These are phyloP conservation scores for Alliaria petiolata DNA, from an alignment of 345 rosid genomes.

Conservation along the genomic window DNA sequence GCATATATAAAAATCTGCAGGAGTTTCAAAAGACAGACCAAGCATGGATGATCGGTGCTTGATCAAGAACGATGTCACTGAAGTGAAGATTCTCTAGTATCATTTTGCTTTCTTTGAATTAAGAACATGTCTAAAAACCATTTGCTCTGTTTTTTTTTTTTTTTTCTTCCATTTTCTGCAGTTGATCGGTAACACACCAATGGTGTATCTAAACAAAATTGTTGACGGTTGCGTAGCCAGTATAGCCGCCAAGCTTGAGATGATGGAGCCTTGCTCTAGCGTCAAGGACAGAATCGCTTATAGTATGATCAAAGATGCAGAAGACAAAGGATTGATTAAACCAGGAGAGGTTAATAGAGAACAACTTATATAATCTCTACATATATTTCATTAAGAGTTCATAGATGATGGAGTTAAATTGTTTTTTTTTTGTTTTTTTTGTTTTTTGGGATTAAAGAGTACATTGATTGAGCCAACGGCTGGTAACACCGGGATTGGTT, in stretches of 20 bases:
- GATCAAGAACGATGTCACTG: slow-evolving; percentile 34
- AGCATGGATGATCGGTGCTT: slow-evolving; percentile 25
- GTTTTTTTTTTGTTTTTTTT: too few species aligned
- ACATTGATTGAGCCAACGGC: slow-evolving; percentile 54
- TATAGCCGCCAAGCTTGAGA: slow-evolving; percentile 69
- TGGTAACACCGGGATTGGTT: slow-evolving; percentile 76
- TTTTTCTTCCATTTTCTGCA: slow-evolving; percentile 5
- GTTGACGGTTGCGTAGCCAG: slow-evolving; percentile 61
- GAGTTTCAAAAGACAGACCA: background rate
- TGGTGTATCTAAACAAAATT: slow-evolving; percentile 58
- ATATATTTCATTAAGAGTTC: background rate
- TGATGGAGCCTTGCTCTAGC: slow-evolving; percentile 48
- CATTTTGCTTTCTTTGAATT: background rate
- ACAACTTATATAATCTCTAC: background rate
- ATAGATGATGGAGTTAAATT: background rate
- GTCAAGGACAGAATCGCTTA: slow-evolving; percentile 61
- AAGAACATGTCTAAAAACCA: background rate
- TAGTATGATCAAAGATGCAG: slow-evolving; percentile 72
- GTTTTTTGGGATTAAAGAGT: slow-evolving; percentile 35
- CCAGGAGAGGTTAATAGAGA: slow-evolving; percentile 47
- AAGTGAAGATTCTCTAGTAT: slow-evolving; percentile 7
- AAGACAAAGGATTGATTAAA: slow-evolving; percentile 58
- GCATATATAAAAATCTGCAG: background rate
- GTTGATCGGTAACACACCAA: slow-evolving; percentile 63
- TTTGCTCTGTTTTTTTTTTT: slow-evolving; percentile 5